Evolutionary conservation across 169 alveolate species (phyloP), one percentile per base, ranked within the genome.

Genomic region (Plasmodium yoelii): DNA sequence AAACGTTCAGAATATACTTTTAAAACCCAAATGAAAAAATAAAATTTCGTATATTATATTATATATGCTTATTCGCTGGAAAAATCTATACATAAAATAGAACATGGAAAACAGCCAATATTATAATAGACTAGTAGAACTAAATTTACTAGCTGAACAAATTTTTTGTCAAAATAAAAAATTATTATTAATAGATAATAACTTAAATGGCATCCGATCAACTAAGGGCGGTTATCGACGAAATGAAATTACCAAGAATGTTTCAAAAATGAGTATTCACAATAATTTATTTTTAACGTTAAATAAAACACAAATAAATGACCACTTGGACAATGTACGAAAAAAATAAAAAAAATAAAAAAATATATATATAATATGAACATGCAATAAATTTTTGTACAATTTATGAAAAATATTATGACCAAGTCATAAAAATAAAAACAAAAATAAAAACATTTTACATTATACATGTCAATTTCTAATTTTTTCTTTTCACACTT

Each of bases 81-180:
- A 34, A 34, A 34, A 34, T 34, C 42, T 1, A 34, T 34, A 34
- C 7, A 34, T 34, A 34, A 34, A 34, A 51, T 18, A 71, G 18
- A 71, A 34, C 42, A 80, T 80, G 90, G 90, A 80, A 60, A 59
- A 69, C 63, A 47, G 82, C 19, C 74, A 80, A 56, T 80, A 80
- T 68, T 80, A 80, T 47, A 80, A 59, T 59, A 55, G 90, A 26
- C 59, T 80, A 34, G 72, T 80, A 12, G 84, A 80, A 34, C 46
- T 80, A 59, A 80, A 80, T 69, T 53, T 56, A 22, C 53, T 80
- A 28, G 90, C 90, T 1, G 90, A 80, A 64, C 15, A 47, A 18
- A 67, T 80, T 47, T 80, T 80, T 69, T 80, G 90, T 51, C 71
- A 80, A 44, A 80, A 80, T 39, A 34, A 71, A 47, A 26, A 80